These are phyloP conservation scores for Eucalyptus curtisii DNA, from an alignment of 345 rosid genomes.

Conservation along the genomic window DNA sequence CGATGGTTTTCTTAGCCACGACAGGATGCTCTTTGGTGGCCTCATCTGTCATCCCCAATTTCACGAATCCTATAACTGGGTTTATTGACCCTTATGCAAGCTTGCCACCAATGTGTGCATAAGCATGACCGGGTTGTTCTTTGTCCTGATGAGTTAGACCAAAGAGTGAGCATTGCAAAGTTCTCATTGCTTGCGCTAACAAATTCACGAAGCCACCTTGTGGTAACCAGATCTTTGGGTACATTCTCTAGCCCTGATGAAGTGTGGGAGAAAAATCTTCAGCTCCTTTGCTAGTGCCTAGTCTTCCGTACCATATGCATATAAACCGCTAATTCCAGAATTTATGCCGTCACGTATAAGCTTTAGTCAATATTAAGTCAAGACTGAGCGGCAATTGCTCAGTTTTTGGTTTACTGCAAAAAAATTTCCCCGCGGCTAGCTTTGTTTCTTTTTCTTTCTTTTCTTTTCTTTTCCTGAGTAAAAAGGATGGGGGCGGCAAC, in stretches of 20 bases:
- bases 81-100: neutral
- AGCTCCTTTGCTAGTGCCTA: neutral
- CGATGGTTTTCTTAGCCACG: neutral
- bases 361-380: neutral
- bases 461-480: neutral
- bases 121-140: neutral
- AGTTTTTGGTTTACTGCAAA: neutral
- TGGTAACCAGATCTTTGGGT: neutral
- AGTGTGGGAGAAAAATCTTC: neutral
- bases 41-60: neutral
- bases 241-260: neutral
- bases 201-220: neutral
- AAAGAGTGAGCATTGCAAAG: neutral
- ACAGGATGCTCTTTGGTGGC: neutral
- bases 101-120: neutral
- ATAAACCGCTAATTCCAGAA: neutral
- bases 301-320: neutral
- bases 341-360: neutral
- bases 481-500: neutral
- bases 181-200: neutral
- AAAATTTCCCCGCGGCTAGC: neutral
- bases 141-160: neutral
- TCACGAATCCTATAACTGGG: neutral
- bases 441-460: neutral
- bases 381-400: neutral